Evolutionary conservation across 495 filamentous ascomycete genomes (phyloP).

Genomic region (Xylaria nigripes): DNA sequence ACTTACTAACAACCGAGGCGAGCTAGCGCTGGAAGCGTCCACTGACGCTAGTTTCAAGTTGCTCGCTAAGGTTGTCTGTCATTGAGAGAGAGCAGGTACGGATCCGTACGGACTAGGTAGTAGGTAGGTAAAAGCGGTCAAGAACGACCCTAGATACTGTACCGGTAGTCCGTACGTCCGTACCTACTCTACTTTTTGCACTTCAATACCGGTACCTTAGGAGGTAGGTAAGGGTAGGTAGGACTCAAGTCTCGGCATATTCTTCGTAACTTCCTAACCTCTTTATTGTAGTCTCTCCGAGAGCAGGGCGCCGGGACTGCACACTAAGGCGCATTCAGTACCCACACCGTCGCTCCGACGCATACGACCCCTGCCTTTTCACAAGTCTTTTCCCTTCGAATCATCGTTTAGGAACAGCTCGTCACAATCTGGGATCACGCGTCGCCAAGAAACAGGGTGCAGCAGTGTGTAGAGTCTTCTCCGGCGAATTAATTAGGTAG

Average conservation of each 20-base stretch:
- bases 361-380: neutral
- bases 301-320: too few relatives aligned
- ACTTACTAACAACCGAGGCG: too few relatives aligned
- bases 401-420: conserved; percentile 22
- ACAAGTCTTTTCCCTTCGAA: conserved; percentile 20
- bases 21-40: neutral
- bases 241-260: neutral
- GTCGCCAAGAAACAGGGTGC: conserved; percentile 24
- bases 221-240: too few relatives aligned
- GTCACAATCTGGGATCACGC: conserved; percentile 31
- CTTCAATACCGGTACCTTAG: too few relatives aligned
- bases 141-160: too few relatives aligned
- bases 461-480: neutral
- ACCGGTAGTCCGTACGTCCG: too few relatives aligned
- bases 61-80: neutral
- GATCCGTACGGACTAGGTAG: too few relatives aligned
- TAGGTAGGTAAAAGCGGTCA: neutral
- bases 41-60: neutral
- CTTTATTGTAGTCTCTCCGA: too few relatives aligned
- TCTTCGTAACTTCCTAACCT: neutral
- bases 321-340: too few relatives aligned
- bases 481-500: too few relatives aligned
- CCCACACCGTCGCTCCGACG: neutral
- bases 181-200: too few relatives aligned
- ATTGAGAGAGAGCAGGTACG: too few relatives aligned